phyloP scores from a whole-genome alignment of 2,329 filamentous ascomycete genomes.

The Volutella citrinella region DNA sequence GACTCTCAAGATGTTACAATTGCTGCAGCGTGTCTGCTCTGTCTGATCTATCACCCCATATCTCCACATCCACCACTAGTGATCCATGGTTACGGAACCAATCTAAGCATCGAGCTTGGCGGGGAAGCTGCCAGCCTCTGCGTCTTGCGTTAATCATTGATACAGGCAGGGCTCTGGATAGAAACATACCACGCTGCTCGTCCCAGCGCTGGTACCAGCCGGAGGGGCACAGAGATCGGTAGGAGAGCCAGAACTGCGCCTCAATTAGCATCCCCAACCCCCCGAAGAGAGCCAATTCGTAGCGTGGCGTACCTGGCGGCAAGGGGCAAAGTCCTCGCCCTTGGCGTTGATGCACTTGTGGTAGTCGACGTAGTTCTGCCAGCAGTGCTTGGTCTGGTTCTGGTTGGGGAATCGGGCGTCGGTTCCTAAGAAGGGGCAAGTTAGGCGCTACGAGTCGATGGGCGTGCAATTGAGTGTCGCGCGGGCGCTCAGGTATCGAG shows the following conservation, averaged over 20 bases:
- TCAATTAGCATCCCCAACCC: conserved; percentile 15
- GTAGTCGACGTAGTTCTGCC: conserved; percentile 99
- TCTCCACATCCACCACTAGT: no score
- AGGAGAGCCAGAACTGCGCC: conserved; percentile 86
- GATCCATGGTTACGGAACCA: conserved; percentile 19
- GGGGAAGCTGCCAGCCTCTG: conserved; percentile 69
- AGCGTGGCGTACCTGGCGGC: conserved; percentile 71
- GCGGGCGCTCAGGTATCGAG: conserved; percentile 16
- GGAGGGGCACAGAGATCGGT: conserved; percentile 95
- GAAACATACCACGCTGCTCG: conserved; percentile 81
- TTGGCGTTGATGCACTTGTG: conserved; percentile 99
- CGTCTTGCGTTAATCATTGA: no score
- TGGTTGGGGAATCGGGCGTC: conserved; percentile 98
- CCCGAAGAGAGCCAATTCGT: conserved; percentile 1
- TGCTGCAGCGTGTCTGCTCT: conserved; percentile 33
- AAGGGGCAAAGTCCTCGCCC: conserved; percentile 96
- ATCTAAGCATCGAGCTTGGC: conserved; percentile 59
- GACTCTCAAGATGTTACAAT: conserved; percentile 37
- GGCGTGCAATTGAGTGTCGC: conserved; percentile 25
- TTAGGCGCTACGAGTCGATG: conserved; percentile 7
- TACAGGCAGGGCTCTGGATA: no score
- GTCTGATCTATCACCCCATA: conserved; percentile 26
- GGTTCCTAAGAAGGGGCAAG: conserved; percentile 64
- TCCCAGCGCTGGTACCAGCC: conserved; percentile 95
- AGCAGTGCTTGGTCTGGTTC: conserved; percentile 99